These are phyloP conservation scores for Globisporangium camurandrum DNA, from an alignment of 352 stramenopile genomes.

Conservation along the genomic window DNA sequence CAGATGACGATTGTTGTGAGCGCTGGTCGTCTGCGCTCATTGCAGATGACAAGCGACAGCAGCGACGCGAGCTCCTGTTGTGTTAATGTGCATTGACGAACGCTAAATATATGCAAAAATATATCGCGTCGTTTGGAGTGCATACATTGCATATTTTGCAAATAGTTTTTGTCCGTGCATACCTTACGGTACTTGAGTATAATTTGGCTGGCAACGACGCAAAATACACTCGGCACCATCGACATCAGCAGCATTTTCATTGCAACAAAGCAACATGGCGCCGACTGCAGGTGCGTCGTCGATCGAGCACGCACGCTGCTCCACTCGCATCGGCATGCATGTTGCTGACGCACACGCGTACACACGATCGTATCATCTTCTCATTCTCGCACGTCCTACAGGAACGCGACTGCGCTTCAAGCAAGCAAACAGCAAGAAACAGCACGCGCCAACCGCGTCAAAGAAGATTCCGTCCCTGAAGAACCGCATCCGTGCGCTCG, in stretches of 20 bases:
- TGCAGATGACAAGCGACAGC: neutral
- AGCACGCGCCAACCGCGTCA: conserved; percentile 12
- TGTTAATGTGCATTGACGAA: too few species aligned
- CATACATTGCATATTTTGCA: too few species aligned
- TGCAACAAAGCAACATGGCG: conserved; percentile 22
- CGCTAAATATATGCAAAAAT: too few species aligned
- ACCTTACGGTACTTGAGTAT: too few species aligned
- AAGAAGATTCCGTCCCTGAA: conserved; percentile 81
- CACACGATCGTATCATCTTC: neutral
- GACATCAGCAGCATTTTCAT: too few species aligned
- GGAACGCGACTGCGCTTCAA: conserved; percentile 72
- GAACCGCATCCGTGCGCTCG: conserved; percentile 73
- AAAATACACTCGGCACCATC: too few species aligned
- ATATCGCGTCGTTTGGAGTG: too few species aligned
- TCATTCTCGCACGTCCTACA: conserved; percentile 11
- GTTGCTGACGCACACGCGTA: neutral
- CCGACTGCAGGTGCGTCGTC: conserved; percentile 41
- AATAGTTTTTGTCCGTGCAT: too few species aligned
- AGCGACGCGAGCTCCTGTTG: too few species aligned
- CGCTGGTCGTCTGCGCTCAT: neutral
- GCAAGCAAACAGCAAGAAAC: conserved; percentile 46
- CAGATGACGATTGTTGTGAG: neutral
- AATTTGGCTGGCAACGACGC: too few species aligned
- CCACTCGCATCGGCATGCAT: neutral
- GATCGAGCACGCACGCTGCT: too few species aligned